These are phyloP conservation scores for Galium porrigens DNA, from an alignment of 305 asterid species.

Conservation along the genomic window DNA sequence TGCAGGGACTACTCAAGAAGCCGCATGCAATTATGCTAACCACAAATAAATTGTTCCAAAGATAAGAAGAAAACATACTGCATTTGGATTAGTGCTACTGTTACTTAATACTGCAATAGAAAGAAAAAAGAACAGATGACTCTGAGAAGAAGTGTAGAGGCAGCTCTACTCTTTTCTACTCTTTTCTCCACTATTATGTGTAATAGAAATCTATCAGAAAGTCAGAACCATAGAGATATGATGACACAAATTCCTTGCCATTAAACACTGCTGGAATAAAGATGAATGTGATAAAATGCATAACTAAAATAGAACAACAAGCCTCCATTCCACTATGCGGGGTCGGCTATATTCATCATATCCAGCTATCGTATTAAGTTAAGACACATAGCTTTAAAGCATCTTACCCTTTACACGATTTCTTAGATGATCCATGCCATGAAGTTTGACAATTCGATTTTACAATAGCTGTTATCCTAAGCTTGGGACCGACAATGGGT, in stretches of 20 bases:
- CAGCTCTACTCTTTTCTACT: slow-evolving; percentile 1
- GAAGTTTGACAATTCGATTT: neutral
- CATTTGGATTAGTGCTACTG: neutral
- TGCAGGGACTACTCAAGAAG: neutral
- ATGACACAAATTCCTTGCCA: neutral
- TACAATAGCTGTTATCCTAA: too few species aligned
- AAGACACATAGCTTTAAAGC: neutral
- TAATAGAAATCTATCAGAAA: slow-evolving; percentile 4
- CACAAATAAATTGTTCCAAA: neutral
- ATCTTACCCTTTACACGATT: neutral
- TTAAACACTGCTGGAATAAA: neutral
- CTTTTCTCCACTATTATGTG: neutral
- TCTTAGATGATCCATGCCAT: neutral
- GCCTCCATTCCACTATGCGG: too few species aligned
- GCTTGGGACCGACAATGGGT: too few species aligned
- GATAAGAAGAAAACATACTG: neutral
- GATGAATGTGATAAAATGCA: neutral
- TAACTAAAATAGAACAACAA: neutral
- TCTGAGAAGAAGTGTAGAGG: too few species aligned
- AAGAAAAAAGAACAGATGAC: neutral
- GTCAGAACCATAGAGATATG: neutral
- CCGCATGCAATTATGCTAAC: neutral
- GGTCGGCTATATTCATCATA: neutral
- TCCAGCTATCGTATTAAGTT: neutral
- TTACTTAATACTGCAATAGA: neutral